Percentiles rank a stretch among this genome's conserved stretches.
These are phyloP conservation scores for Rubia balearica DNA, from an alignment of 305 asterid species.

Conservation along the genomic window DNA sequence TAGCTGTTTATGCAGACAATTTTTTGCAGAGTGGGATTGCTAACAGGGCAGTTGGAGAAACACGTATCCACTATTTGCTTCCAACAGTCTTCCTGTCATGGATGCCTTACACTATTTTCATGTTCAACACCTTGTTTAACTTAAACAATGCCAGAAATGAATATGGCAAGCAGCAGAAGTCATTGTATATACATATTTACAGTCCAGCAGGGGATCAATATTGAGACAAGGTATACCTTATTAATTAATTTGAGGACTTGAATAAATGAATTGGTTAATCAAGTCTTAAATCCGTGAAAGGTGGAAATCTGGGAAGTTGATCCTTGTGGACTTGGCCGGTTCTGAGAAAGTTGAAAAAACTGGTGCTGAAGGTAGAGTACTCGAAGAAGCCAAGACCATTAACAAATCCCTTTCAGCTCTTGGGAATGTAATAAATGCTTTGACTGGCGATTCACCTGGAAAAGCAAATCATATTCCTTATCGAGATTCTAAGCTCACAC, in stretches of 20 bases:
- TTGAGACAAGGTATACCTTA: slow-evolving; percentile 45
- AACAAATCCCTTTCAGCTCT: slow-evolving; percentile 83
- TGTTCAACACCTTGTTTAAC: slow-evolving; percentile 3
- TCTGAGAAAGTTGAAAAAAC: slow-evolving; percentile 90
- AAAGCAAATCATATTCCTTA: slow-evolving; percentile 70
- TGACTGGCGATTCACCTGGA: slow-evolving; percentile 46
- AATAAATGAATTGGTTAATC: slow-evolving; percentile 11
- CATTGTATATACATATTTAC: slow-evolving; percentile 65
- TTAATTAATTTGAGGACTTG: slow-evolving; percentile 12
- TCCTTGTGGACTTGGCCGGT: slow-evolving; percentile 90
- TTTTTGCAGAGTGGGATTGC: slow-evolving; percentile 64
- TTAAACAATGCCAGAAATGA: slow-evolving; percentile 63
- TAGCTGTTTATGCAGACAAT: slow-evolving; percentile 18
- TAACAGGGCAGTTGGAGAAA: slow-evolving; percentile 87
- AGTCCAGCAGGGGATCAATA: slow-evolving; percentile 47
- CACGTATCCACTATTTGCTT: slow-evolving; percentile 52
- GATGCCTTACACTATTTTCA: neutral
- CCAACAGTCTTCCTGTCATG: neutral
- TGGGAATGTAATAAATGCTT: slow-evolving; percentile 81
- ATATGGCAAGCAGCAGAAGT: slow-evolving; percentile 83
- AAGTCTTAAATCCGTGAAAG: slow-evolving; percentile 28
- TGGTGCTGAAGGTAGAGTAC: slow-evolving; percentile 85
- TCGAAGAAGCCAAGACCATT: slow-evolving; percentile 89
- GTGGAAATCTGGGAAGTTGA: slow-evolving; percentile 48
- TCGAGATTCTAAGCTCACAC: slow-evolving; percentile 86